Conservation (phyloP, 2,329 filamentous ascomycete genomes). For the Juglanconis oblonga region DNA sequence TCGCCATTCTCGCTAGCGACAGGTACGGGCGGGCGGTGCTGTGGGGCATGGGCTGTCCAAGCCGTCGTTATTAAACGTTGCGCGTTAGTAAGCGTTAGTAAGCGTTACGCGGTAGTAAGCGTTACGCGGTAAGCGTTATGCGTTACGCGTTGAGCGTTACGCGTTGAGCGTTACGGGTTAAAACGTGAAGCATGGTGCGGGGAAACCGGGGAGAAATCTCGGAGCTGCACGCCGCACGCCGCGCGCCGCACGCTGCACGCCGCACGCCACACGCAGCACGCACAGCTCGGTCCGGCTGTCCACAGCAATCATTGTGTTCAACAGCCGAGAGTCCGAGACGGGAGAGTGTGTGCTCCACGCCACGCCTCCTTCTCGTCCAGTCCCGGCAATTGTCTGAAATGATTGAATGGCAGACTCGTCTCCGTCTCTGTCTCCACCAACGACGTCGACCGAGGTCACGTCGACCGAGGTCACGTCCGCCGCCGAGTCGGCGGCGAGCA, state of each 20-base stretch:
- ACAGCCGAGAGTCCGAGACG: neutral
- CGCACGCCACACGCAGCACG: no score
- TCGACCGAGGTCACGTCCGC: neutral
- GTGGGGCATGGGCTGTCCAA: conserved; percentile 5
- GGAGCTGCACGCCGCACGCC: no score
- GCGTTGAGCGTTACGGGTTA: no score
- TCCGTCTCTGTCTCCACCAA: conserved; percentile 7
- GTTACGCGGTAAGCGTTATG: no score
- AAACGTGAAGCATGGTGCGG: no score
- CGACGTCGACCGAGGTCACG: neutral
- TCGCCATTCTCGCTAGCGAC: no score
- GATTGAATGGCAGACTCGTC: conserved; percentile 14
- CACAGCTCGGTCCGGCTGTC: neutral
- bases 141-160: no score
- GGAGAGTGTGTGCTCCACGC: neutral
- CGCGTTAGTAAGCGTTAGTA: no score
- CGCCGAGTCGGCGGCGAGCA: neutral
- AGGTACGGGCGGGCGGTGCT: no score
- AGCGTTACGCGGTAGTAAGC: no score
- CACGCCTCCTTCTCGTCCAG: neutral
- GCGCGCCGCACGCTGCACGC: no score
- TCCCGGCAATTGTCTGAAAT: neutral
- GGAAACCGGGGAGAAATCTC: conserved; percentile 11
- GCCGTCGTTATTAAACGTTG: no score
- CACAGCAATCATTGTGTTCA: neutral